Evolutionary conservation across 345 rosid species (phyloP), one percentile per base, ranked within the genome.

Genomic region (Raphanus sativus): DNA sequence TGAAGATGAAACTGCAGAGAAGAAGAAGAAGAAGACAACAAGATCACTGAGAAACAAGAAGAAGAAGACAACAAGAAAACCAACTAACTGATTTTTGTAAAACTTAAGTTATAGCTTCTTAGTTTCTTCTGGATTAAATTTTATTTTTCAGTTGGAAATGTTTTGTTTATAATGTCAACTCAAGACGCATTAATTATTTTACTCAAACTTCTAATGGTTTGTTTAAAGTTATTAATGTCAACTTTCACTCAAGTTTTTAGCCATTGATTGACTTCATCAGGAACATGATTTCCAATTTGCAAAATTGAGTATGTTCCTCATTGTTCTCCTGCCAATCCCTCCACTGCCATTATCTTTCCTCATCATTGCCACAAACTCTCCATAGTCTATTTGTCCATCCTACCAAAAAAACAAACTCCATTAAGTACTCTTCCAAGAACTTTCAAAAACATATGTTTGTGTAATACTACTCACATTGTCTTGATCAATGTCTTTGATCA

Each of bases 291-390:
- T 54, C 78, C 87, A 77, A 69, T 80, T 85, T 54, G 77, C 87
- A 77, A 86, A 67, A 71, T 82, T 87, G 69, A 88, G 83, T 32
- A 12, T 70, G 66, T 70, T 83, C 75, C 90, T 86, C 92, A 86
- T 83, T 36, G 85, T 78, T 84, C 90, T 85, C 80, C 92, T 83
- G 59, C 90, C 89, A 55, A 85, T 77, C 29, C 85, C 89, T n/a
- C 78, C 89, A 67, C 75, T 87, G 36, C 89, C 89, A 40, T 87
- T 87, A 68, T 90, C 94, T 80, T 80, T 87, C 84, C 88, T 82
- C 94, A 89, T 89, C 94, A 89, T 89, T 5, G 91, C 90, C 6
- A 86, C 89, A 83, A 89, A 89, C 62, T 89, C 94, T 32, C 81
- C 89, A 72, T 89, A 89, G 73, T 87, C 89, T 74, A 89, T 89